Conservation (phyloP, 768 basidiomycete genomes). For the Hydnum rufescens region DNA sequence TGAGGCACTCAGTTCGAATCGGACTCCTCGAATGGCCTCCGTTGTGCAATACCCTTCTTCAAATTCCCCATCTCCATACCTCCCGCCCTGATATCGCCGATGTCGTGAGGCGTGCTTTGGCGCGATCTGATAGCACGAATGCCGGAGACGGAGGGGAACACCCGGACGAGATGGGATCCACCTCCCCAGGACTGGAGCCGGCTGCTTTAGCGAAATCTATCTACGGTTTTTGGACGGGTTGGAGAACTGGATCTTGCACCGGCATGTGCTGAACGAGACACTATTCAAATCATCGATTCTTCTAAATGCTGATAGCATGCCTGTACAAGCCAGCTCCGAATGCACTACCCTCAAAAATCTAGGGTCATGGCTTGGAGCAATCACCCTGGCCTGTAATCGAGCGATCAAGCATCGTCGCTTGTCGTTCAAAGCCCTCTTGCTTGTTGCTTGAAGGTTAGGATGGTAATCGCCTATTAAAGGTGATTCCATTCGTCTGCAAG, state of each 20-base stretch:
- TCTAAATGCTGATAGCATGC: slow-evolving; percentile 70
- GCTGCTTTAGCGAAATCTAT: slow-evolving; percentile 55
- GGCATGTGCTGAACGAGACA: slow-evolving; percentile 84
- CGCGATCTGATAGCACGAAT: slow-evolving; percentile 17
- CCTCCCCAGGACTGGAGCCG: slow-evolving; percentile 9
- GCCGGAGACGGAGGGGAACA: slow-evolving; percentile 18
- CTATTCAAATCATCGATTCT: slow-evolving; percentile 67
- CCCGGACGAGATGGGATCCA: slow-evolving; percentile 12
- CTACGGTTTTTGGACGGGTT: slow-evolving; percentile 81
- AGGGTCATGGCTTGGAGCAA: slow-evolving; percentile 81
- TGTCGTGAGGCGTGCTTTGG: slow-evolving; percentile 49
- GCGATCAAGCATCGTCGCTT: slow-evolving; percentile 87
- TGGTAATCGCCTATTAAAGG: slow-evolving; percentile 71
- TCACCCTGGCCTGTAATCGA: slow-evolving; percentile 80
- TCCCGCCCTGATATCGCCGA: slow-evolving; percentile 63
- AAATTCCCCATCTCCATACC: slow-evolving; percentile 73
- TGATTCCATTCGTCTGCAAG: slow-evolving; percentile 97
- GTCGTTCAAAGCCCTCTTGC: slow-evolving; percentile 95
- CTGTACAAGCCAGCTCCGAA: slow-evolving; percentile 68
- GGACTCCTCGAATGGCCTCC: slow-evolving; percentile 84
- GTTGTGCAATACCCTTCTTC: slow-evolving; percentile 70
- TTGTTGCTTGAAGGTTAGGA: slow-evolving; percentile 92
- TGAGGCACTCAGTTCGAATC: slow-evolving; percentile 72
- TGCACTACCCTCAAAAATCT: slow-evolving; percentile 82
- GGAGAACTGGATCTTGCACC: slow-evolving; percentile 41